Percentiles rank a stretch among this genome's conserved stretches.
Conservation (phyloP, 768 basidiomycete species). For the Melanogaster broomeanus region DNA sequence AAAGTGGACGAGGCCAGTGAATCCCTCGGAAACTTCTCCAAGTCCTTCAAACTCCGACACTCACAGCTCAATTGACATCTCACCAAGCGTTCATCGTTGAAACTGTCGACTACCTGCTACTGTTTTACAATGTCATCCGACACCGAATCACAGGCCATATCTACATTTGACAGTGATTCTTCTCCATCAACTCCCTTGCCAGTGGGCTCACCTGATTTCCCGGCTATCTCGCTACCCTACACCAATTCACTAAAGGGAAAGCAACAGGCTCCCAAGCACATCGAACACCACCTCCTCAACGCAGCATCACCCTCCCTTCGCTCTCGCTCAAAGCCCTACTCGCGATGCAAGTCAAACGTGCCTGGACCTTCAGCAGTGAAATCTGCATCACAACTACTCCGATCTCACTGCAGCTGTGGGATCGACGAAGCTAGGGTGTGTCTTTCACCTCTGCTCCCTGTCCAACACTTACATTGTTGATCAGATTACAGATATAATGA, state of each 20-base stretch:
- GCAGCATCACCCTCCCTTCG: not conserved
- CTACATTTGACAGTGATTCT: not conserved
- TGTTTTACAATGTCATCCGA: not conserved
- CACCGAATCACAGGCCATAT: not conserved
- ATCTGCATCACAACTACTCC: not conserved
- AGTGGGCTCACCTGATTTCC: not conserved
- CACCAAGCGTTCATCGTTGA: not conserved
- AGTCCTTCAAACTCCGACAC: slow-evolving; percentile 1
- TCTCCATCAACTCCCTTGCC: not conserved
- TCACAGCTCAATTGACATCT: not conserved
- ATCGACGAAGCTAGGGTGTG: not conserved
- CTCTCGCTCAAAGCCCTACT: not conserved
- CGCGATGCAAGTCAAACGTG: not conserved
- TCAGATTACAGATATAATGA: not conserved
- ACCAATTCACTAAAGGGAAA: not conserved
- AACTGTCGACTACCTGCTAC: not conserved
- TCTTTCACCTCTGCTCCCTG: not conserved
- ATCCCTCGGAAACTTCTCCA: no score
- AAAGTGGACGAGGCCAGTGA: no score
- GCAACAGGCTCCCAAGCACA: not conserved
- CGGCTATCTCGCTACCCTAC: not conserved
- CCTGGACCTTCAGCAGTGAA: not conserved
- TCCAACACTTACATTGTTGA: not conserved
- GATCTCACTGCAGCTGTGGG: not conserved
- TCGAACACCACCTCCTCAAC: not conserved